Evolutionary conservation across 306 rosid species (phyloP), one percentile per base, ranked within the genome.

Genomic region (Quercus suber): DNA sequence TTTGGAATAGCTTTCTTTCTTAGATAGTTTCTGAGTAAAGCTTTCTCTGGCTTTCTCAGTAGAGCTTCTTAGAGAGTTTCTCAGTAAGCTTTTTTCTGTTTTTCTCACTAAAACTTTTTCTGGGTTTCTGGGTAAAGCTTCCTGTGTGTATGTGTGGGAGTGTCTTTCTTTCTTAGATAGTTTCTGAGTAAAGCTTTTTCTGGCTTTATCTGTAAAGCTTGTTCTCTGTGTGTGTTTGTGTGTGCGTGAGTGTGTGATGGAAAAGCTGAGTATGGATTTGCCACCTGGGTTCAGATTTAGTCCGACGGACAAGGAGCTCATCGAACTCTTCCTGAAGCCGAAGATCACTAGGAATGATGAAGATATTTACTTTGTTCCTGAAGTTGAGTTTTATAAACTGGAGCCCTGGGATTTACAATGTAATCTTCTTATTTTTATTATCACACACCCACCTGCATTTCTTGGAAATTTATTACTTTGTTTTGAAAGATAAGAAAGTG

Each of bases 331-430:
- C 75, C 75, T 93, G 68, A 80, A 97, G 27, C 85, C 69, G 70
- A 95, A 93, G 88, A 91, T 91, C 88, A 89, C 89, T 65, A 97
- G 98, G 0, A 74, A 86, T 37, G 85, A 91, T 49, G 77, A 77
- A 1, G 90, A 86, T 21, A 96, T 93, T 69, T 71, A 87, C 81
- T 96, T 93, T 67, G 91, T 95, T 28, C 87, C 90, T 30, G 97
- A 95, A 30, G 81, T 95, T 58, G 98, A 93, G 86, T 92, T 95
- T 71, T 95, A 96, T 85, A 93, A 89, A 84, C 82, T 85, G 87
- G 97, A 95, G 84, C 99, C 99, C 3, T 93, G 98, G 97, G 99
- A 95, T 55, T 77, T 95, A 77, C 99, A 98, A 28, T 92, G 99
- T 95, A 89, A 25, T 67, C 28, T 55, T 55, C 3, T 27, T 14